A percentile compares a stretch with the other conserved stretches of the same genome.
Evolutionary conservation across 2,329 filamentous ascomycete genomes (phyloP).

Genomic region (Mycosphaerella sp.): DNA sequence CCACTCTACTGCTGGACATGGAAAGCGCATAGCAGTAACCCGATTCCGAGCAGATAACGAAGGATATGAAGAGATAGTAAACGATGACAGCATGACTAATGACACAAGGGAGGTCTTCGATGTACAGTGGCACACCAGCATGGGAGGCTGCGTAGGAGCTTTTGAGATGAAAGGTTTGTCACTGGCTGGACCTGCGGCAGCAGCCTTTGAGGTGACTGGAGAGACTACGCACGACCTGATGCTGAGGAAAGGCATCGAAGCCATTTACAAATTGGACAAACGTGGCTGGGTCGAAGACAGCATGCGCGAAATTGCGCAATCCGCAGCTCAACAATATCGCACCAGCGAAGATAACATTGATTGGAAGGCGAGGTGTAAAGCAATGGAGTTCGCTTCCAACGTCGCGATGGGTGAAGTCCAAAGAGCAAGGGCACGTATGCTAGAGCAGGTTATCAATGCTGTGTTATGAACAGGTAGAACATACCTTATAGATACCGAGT

Average conservation of each 20-base stretch:
- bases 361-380: slow-evolving; percentile 30
- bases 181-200: slow-evolving; percentile 10
- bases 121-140: slow-evolving; percentile 39
- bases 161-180: slow-evolving; percentile 41
- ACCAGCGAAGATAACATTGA: slow-evolving; percentile 21
- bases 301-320: slow-evolving; percentile 21
- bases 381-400: slow-evolving; percentile 29
- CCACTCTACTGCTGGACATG: slow-evolving; percentile 30
- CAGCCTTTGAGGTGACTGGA: slow-evolving; percentile 1
- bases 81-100: slow-evolving; percentile 37
- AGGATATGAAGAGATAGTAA: slow-evolving; percentile 32
- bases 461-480: slow-evolving; percentile 9
- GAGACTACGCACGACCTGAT: slow-evolving; percentile 24
- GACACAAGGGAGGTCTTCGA: slow-evolving; percentile 42
- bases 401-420: slow-evolving; percentile 32
- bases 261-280: slow-evolving; percentile 15
- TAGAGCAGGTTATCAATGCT: slow-evolving; percentile 31
- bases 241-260: slow-evolving; percentile 19
- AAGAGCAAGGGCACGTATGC: slow-evolving; percentile 28
- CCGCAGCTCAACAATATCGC: slow-evolving; percentile 6
- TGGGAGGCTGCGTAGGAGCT: slow-evolving; percentile 39
- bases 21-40: slow-evolving; percentile 38
- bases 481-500: too few species aligned
- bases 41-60: slow-evolving; percentile 36
- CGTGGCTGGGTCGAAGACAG: slow-evolving; percentile 19